phyloP scores from a whole-genome alignment of 2,329 filamentous ascomycete species.

The Fusarium foetens region DNA sequence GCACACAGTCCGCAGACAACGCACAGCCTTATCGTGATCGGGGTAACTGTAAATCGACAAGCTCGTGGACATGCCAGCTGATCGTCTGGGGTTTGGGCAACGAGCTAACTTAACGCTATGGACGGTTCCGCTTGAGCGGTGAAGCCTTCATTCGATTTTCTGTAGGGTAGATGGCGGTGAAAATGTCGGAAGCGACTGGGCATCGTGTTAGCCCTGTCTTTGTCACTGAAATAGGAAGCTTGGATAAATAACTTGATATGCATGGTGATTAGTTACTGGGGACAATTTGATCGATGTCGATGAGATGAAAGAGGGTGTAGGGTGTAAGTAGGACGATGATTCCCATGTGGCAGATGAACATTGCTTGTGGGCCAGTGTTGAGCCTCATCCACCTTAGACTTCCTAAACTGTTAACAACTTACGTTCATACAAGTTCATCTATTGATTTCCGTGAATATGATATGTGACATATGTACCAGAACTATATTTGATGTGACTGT shows the following conservation, averaged over 20 bases:
- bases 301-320: background rate
- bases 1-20: conserved; percentile 11
- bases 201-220: conserved; percentile 4
- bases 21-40: conserved; percentile 19
- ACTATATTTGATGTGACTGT: background rate
- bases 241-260: conserved; percentile 10
- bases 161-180: conserved; percentile 46
- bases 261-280: background rate
- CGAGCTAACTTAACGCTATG: conserved; percentile 32
- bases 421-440: background rate
- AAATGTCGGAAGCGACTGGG: conserved; percentile 21
- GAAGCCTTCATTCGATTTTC: conserved; percentile 25
- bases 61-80: conserved; percentile 39
- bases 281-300: background rate
- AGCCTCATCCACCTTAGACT: conserved; percentile 15
- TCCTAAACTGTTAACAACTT: background rate
- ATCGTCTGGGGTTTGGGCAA: conserved; percentile 39
- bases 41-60: conserved; percentile 21
- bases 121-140: conserved; percentile 40
- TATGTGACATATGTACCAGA: too few species aligned
- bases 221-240: conserved; percentile 25
- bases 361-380: conserved; percentile 4
- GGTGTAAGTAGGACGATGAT: background rate
- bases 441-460: background rate
- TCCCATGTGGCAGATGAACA: conserved; percentile 6